Conservation (phyloP, 257 asterid species). For the Avicennia marina region DNA sequence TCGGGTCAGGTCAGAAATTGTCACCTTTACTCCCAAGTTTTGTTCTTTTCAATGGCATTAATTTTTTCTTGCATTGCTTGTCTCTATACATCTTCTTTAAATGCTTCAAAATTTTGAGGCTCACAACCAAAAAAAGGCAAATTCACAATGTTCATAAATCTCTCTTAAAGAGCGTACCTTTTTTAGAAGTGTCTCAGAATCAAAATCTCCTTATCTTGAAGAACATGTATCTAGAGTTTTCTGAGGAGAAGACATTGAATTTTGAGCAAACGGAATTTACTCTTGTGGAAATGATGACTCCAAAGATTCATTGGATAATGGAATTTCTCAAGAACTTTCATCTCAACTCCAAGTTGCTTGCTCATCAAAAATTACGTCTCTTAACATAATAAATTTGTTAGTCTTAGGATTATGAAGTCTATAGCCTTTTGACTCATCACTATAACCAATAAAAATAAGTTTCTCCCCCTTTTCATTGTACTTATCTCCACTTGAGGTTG, state of each 20-base stretch:
- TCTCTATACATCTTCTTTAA: neutral
- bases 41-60: conserved; percentile 5
- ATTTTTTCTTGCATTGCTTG: conserved; percentile 8
- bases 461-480: conserved; percentile 1
- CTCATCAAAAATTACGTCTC: conserved; percentile 11
- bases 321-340: neutral
- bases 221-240: neutral
- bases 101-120: neutral
- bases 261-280: neutral
- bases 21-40: too few species aligned
- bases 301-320: neutral
- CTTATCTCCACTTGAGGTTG: neutral
- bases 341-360: neutral
- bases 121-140: neutral
- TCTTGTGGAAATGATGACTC: neutral
- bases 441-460: conserved; percentile 9
- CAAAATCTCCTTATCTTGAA: neutral
- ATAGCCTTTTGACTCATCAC: conserved; percentile 11
- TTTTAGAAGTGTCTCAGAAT: neutral
- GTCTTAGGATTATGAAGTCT: neutral
- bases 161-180: neutral
- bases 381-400: conserved; percentile 5
- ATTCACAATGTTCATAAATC: neutral
- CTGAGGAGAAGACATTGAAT: neutral
- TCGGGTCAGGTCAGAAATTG: too few species aligned